phyloP scores from a whole-genome alignment of 352 stramenopile species.

The Elongisporangium anandrum region DNA sequence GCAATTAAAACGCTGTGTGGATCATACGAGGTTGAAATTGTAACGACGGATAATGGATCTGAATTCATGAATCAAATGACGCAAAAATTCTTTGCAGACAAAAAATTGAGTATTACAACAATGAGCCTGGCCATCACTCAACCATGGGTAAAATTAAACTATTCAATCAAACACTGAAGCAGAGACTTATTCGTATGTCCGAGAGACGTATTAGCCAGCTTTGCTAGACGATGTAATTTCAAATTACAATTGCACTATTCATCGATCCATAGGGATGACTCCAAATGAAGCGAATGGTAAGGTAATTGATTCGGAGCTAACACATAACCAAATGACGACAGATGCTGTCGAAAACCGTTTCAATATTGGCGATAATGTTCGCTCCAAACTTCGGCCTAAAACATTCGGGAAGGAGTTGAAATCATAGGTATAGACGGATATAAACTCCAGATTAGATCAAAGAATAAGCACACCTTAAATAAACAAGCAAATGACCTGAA shows the following conservation, averaged over 20 bases:
- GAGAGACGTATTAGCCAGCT: constrained; percentile 10
- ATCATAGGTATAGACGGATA: constrained; percentile 21
- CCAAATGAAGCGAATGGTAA: constrained; percentile 23
- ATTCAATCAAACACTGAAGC: constrained; percentile 38
- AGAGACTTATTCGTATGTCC: constrained; percentile 21
- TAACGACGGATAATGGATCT: constrained; percentile 30
- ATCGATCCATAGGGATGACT: constrained; percentile 16
- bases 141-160: constrained; percentile 38
- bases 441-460: constrained; percentile 16
- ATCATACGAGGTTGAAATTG: constrained; percentile 17
- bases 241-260: constrained; percentile 33
- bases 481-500: constrained; percentile 16
- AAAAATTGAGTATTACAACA: constrained; percentile 37
- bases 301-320: constrained; percentile 11
- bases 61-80: constrained; percentile 28
- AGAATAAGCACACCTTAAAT: constrained; percentile 23
- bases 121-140: constrained; percentile 26
- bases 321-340: constrained; percentile 16
- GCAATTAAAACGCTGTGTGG: constrained; percentile 22
- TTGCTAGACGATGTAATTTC: constrained; percentile 19
- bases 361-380: constrained; percentile 4
- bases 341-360: constrained; percentile 12
- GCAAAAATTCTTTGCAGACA: too few species aligned
- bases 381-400: constrained; percentile 12
- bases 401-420: constrained; percentile 19